phyloP scores from a whole-genome alignment of 2,329 filamentous ascomycete genomes.

The Chaetomium olivaceum region DNA sequence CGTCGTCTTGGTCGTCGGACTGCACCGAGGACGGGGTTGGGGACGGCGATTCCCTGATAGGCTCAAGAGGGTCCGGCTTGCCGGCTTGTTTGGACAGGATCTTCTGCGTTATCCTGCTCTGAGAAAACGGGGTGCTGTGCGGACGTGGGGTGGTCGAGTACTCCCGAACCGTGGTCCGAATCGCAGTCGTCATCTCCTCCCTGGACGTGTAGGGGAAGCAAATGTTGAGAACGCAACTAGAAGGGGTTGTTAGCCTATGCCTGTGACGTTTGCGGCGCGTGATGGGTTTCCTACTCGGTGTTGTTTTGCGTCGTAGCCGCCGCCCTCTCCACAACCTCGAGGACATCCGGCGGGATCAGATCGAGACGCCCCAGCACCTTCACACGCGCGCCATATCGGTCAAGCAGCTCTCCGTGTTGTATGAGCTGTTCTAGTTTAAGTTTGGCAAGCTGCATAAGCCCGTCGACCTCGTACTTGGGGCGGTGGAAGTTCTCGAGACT shows the following conservation, averaged over 20 bases:
- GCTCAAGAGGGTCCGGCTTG: conserved; percentile 48
- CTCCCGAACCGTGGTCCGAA: conserved; percentile 83
- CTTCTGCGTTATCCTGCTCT: conserved; percentile 82
- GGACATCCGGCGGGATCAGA: conserved; percentile 81
- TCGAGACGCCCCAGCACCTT: conserved; percentile 82
- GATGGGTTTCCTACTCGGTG: conserved; percentile 56
- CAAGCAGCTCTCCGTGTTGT: conserved; percentile 89
- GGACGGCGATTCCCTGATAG: conserved; percentile 49
- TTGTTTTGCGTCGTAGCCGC: conserved; percentile 86
- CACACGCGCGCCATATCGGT: conserved; percentile 87
- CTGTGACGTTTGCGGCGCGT: neutral
- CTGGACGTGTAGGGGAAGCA: conserved; percentile 97
- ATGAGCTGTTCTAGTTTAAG: conserved; percentile 88
- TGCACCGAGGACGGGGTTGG: conserved; percentile 47
- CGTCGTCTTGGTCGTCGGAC: conserved; percentile 53
- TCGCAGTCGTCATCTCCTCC: conserved; percentile 89
- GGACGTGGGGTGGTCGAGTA: conserved; percentile 73
- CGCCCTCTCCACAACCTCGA: conserved; percentile 83
- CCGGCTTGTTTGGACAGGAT: conserved; percentile 69
- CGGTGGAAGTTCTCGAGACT: conserved; percentile 99
- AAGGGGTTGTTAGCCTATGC: conserved; percentile 14
- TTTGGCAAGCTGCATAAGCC: conserved; percentile 96
- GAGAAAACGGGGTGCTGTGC: conserved; percentile 75
- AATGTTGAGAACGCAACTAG: conserved; percentile 72
- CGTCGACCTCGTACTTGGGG: conserved; percentile 93